Percentiles rank a stretch among this genome's conserved stretches.
phyloP scores from a whole-genome alignment of 805 yeast species.

The Barnettozyma vustinii region DNA sequence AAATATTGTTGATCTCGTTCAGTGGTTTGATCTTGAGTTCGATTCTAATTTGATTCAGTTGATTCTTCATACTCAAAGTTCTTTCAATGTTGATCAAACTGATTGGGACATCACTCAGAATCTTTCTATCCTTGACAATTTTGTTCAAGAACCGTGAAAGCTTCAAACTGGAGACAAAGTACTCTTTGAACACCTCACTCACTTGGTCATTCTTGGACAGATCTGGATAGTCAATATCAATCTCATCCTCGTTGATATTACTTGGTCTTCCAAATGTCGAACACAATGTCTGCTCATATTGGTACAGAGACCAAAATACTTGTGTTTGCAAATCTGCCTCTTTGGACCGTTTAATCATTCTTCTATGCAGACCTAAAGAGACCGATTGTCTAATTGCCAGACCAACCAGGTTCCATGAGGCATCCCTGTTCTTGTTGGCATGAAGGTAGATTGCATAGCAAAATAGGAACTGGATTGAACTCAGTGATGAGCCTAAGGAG shows the following conservation, averaged over 20 bases:
- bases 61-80: slow-evolving; percentile 32
- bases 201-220: slow-evolving; percentile 7
- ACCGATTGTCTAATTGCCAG: slow-evolving; percentile 43
- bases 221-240: slow-evolving; percentile 37
- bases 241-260: slow-evolving; percentile 39
- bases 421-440: slow-evolving; percentile 40
- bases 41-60: slow-evolving; percentile 31
- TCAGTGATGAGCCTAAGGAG: slow-evolving; percentile 38
- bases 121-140: slow-evolving; percentile 35
- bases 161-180: slow-evolving; percentile 30
- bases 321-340: slow-evolving; percentile 28
- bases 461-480: slow-evolving; percentile 39
- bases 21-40: slow-evolving; percentile 28
- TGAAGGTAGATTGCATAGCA: slow-evolving; percentile 40
- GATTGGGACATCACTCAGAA: slow-evolving; percentile 31
- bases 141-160: slow-evolving; percentile 34
- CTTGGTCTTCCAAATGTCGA: slow-evolving; percentile 42
- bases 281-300: slow-evolving; percentile 35
- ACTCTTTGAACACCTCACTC: slow-evolving; percentile 26
- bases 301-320: slow-evolving; percentile 38
- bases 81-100: slow-evolving; percentile 36
- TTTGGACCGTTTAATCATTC: slow-evolving; percentile 23
- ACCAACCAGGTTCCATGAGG: slow-evolving; percentile 43
- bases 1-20: slow-evolving; percentile 26
- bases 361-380: slow-evolving; percentile 43